Percentiles rank a stretch among this genome's conserved stretches.
Conservation (phyloP, 345 rosid species). For the Citrus cavaleriei region DNA sequence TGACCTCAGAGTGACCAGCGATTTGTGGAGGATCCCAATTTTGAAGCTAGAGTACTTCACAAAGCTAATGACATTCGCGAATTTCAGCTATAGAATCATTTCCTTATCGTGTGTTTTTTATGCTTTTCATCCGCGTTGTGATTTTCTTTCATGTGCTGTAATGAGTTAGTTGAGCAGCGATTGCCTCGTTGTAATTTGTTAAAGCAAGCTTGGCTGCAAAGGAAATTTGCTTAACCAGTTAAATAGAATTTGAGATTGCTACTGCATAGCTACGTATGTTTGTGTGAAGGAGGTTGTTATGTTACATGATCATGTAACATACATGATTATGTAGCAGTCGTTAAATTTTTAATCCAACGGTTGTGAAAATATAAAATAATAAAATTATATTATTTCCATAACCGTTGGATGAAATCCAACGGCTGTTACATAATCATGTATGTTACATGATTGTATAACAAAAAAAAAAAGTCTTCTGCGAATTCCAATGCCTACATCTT, state of each 20-base stretch:
- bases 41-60: constrained; percentile 21
- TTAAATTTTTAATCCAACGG: too few species aligned
- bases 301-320: too few species aligned
- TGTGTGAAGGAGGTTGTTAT: too few species aligned
- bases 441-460: too few species aligned
- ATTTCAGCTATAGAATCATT: background rate
- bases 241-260: background rate
- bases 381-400: too few species aligned
- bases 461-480: background rate
- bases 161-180: background rate
- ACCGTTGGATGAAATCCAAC: too few species aligned
- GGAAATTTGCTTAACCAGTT: background rate
- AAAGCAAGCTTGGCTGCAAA: background rate
- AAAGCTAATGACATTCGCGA: constrained; percentile 16
- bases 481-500: background rate
- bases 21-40: constrained; percentile 15
- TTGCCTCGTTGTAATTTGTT: background rate
- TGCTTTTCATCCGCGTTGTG: background rate
- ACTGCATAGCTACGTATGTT: background rate
- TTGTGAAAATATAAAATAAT: too few species aligned
- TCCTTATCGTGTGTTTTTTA: background rate
- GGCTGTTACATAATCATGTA: too few species aligned
- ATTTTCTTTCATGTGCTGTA: background rate
- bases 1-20: constrained; percentile 5
- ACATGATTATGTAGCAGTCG: too few species aligned